These are phyloP conservation scores for Botrytis tulipae DNA, from an alignment of 2,329 filamentous ascomycete genomes.

Conservation along the genomic window DNA sequence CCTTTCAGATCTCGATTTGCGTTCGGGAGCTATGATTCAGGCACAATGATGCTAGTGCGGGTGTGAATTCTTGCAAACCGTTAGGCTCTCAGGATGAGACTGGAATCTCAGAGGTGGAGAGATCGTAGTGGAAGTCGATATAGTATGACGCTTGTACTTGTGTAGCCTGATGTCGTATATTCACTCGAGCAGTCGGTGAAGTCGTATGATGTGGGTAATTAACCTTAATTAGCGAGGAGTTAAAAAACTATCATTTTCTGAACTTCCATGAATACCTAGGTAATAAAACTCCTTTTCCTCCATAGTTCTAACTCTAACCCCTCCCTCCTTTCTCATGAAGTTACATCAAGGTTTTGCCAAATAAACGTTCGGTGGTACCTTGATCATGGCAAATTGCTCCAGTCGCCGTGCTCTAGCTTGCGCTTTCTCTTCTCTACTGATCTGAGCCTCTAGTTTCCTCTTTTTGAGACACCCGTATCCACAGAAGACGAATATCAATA, in stretches of 20 bases:
- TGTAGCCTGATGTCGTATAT: background rate
- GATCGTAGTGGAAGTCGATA: background rate
- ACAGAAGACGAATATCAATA: constrained; percentile 3
- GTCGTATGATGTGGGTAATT: background rate
- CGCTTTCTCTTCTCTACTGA: background rate
- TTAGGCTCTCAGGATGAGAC: background rate
- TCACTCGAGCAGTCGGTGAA: background rate
- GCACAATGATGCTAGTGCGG: no score
- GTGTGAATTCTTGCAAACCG: background rate
- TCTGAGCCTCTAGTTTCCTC: background rate
- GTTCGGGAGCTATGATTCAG: background rate
- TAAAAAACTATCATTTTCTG: no score
- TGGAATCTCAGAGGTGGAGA: background rate
- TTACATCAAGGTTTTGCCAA: background rate
- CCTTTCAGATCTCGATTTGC: background rate
- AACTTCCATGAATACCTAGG: background rate
- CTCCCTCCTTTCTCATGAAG: background rate
- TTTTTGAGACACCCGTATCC: constrained; percentile 12
- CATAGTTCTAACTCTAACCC: background rate
- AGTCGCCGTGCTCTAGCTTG: background rate
- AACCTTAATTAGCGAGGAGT: no score
- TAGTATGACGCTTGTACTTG: background rate
- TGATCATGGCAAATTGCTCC: background rate
- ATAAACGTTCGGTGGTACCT: background rate
- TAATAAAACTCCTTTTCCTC: no score